These are phyloP conservation scores for Yarrowia osloensis DNA, from an alignment of 805 yeast genomes.

Conservation along the genomic window DNA sequence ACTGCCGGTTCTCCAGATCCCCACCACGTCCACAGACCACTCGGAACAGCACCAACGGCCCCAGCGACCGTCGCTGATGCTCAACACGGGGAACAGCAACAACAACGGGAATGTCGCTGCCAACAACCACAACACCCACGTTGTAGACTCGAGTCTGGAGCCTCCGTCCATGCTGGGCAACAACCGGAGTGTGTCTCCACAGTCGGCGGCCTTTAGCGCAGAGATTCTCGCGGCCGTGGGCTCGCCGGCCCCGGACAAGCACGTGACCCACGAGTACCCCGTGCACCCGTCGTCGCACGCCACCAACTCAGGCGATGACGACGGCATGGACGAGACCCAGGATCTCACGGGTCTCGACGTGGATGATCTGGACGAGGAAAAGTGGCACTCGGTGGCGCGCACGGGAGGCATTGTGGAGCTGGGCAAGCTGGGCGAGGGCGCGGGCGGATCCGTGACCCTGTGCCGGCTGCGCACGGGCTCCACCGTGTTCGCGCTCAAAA, in stretches of 20 bases:
- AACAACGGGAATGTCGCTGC: background rate
- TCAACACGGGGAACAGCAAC: slow-evolving; percentile 8
- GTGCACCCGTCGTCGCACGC: slow-evolving; percentile 10
- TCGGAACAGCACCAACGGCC: background rate
- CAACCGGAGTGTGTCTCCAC: slow-evolving; percentile 24
- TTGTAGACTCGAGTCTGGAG: slow-evolving; percentile 7
- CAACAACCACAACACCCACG: slow-evolving; percentile 6
- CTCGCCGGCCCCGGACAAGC: slow-evolving; percentile 1
- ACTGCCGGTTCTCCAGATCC: slow-evolving; percentile 37
- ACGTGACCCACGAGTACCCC: slow-evolving; percentile 29
- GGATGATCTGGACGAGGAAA: slow-evolving; percentile 62
- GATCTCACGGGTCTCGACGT: slow-evolving; percentile 34
- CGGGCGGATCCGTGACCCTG: slow-evolving; percentile 86
- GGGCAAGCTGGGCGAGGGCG: slow-evolving; percentile 85
- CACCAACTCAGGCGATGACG: slow-evolving; percentile 3
- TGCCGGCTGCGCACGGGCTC: slow-evolving; percentile 63
- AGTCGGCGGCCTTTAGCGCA: slow-evolving; percentile 35
- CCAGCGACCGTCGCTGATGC: slow-evolving; percentile 22
- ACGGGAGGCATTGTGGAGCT: slow-evolving; percentile 65
- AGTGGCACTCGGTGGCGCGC: slow-evolving; percentile 68
- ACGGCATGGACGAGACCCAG: slow-evolving; percentile 14
- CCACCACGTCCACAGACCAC: slow-evolving; percentile 31
- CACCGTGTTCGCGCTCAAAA: slow-evolving; percentile 79
- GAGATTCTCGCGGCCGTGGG: slow-evolving; percentile 38
- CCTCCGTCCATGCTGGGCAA: slow-evolving; percentile 1